Conservation (phyloP, 2,329 filamentous ascomycete genomes). For the Colletotrichum sp. region DNA sequence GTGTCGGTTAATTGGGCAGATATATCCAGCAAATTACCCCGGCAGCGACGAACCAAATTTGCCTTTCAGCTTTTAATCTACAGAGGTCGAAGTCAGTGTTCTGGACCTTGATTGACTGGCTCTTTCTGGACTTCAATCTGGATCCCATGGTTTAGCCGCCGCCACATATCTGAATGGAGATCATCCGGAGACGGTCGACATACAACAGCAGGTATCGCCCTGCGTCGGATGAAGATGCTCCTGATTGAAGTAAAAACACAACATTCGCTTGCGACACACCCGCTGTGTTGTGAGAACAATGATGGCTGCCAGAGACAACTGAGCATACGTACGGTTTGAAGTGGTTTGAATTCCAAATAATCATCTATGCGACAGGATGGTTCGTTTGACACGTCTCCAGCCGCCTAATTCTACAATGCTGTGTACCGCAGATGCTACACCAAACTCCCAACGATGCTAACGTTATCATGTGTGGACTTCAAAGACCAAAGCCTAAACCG, state of each 20-base stretch:
- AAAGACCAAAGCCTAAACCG: not conserved
- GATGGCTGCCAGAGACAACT: not conserved
- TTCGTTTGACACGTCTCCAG: not conserved
- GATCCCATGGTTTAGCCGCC: not conserved
- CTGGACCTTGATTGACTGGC: not conserved
- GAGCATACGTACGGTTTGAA: not conserved
- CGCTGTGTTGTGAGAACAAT: not conserved
- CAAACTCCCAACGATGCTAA: not conserved
- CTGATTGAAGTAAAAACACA: not conserved
- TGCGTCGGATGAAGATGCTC: not conserved
- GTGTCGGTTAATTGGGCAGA: not conserved
- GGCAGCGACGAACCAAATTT: not conserved
- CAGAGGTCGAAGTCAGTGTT: not conserved
- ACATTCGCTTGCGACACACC: not conserved
- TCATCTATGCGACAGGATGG: not conserved
- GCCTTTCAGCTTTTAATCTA: not conserved
- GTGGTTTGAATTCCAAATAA: not conserved
- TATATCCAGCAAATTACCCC: not conserved
- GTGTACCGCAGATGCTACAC: not conserved
- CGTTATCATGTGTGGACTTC: not conserved
- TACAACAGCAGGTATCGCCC: not conserved
- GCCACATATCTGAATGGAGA: not conserved
- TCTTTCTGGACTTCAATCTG: not conserved
- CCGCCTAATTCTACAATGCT: not conserved
- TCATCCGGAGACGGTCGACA: not conserved